Percentiles rank a stretch among this genome's conserved stretches.
These are phyloP conservation scores for Solanum ossicruentum DNA, from an alignment of 257 asterid species.

Conservation along the genomic window DNA sequence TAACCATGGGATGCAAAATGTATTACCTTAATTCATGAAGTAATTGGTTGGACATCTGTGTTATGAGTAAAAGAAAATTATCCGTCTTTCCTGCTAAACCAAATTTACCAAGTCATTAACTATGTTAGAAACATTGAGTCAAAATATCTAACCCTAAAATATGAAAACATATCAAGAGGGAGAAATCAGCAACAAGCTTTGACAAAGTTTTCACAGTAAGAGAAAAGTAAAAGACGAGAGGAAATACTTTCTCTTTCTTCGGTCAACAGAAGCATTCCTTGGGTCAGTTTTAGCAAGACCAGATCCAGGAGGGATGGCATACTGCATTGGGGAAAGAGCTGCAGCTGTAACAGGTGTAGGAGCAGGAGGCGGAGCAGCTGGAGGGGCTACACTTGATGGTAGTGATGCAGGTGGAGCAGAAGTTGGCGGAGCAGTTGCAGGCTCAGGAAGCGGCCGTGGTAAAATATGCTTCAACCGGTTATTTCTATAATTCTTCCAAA, in stretches of 20 bases:
- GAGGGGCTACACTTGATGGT: constrained; percentile 21
- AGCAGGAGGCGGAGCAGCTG: constrained; percentile 18
- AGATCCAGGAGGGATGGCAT: constrained; percentile 51
- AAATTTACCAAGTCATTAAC: background rate
- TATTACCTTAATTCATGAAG: constrained; percentile 11
- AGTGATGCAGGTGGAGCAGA: constrained; percentile 36
- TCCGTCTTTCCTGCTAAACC: constrained; percentile 45
- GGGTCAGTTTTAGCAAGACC: constrained; percentile 42
- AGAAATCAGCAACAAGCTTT: background rate
- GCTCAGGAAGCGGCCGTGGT: constrained; percentile 78
- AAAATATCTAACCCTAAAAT: background rate
- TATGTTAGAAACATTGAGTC: background rate
- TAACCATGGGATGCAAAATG: background rate
- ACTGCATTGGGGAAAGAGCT: constrained; percentile 57
- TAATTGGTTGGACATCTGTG: background rate
- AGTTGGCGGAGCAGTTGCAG: constrained; percentile 29
- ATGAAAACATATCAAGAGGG: background rate
- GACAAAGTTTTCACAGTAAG: background rate
- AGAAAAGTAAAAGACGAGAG: background rate
- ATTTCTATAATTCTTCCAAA: constrained; percentile 87
- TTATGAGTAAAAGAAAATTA: constrained; percentile 10
- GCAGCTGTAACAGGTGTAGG: constrained; percentile 36
- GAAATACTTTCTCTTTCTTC: constrained; percentile 70
- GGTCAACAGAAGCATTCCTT: constrained; percentile 50
- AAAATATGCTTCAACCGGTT: constrained; percentile 91